A percentile compares a stretch with the other conserved stretches of the same genome.
Evolutionary conservation across 805 yeast genomes (phyloP).

Genomic region (Monosporozyma unispora): DNA sequence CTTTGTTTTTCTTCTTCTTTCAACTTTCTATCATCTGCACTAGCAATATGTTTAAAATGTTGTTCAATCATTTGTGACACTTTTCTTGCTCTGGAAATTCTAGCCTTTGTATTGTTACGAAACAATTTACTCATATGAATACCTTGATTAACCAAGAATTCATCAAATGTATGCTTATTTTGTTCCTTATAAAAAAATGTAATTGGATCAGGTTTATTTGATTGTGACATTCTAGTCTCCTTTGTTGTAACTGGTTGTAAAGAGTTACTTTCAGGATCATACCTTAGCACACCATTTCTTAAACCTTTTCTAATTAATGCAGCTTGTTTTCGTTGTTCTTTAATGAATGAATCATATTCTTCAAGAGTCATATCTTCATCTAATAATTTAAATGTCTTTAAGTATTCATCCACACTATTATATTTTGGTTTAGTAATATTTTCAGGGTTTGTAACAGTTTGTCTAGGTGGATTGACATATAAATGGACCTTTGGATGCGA

Average conservation of each 20-base stretch:
- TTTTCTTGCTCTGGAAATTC: slow-evolving; percentile 58
- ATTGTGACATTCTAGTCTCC: slow-evolving; percentile 28
- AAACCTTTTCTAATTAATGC: slow-evolving; percentile 41
- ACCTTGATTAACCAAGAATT: slow-evolving; percentile 72
- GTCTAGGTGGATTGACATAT: slow-evolving; percentile 34
- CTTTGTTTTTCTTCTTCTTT: slow-evolving; percentile 68
- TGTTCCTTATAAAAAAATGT: slow-evolving; percentile 29
- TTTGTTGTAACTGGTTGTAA: slow-evolving; percentile 39
- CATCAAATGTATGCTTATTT: slow-evolving; percentile 47
- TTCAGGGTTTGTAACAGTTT: slow-evolving; percentile 50
- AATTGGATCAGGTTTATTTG: slow-evolving; percentile 43
- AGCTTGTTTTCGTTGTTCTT: slow-evolving; percentile 41
- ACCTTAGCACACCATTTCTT: slow-evolving; percentile 33
- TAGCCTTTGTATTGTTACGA: slow-evolving; percentile 53
- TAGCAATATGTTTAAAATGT: slow-evolving; percentile 77
- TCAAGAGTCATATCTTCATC: slow-evolving; percentile 53
- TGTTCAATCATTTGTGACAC: slow-evolving; percentile 76
- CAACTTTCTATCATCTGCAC: slow-evolving; percentile 76
- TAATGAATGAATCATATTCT: slow-evolving; percentile 52
- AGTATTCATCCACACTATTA: slow-evolving; percentile 34
- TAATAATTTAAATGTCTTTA: slow-evolving; percentile 48
- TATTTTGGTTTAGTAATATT: slow-evolving; percentile 43
- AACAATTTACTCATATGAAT: slow-evolving; percentile 59
- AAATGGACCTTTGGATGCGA: slow-evolving; percentile 28
- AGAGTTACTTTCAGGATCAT: slow-evolving; percentile 34